Conservation (phyloP, 2,329 filamentous ascomycete species). For the Bipolaris bicolor region DNA sequence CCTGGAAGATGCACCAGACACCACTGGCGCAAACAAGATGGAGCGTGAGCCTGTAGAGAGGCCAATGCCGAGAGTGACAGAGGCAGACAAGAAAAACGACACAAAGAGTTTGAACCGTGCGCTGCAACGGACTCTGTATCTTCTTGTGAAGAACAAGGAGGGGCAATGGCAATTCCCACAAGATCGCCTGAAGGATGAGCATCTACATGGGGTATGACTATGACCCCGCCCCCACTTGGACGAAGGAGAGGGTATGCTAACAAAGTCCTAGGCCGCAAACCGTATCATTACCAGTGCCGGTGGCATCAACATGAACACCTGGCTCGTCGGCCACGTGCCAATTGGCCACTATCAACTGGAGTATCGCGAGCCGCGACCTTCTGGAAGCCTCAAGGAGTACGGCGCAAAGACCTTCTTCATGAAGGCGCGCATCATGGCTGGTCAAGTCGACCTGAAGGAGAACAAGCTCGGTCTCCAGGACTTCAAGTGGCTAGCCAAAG, state of each 20-base stretch:
- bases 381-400: conserved; percentile 50
- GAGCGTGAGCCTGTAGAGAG: conserved; percentile 71
- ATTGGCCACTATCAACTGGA: conserved; percentile 76
- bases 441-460: conserved; percentile 79
- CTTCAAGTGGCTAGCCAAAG: conserved; percentile 90
- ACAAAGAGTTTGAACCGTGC: conserved; percentile 77
- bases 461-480: conserved; percentile 77
- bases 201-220: conserved; percentile 80
- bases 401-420: conserved; percentile 93
- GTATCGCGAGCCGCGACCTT: conserved; percentile 50
- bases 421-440: conserved; percentile 95
- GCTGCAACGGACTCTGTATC: conserved; percentile 82
- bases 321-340: conserved; percentile 90
- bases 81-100: conserved; percentile 79
- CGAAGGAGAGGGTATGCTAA: conserved; percentile 16
- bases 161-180: conserved; percentile 83
- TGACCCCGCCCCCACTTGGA: conserved; percentile 37
- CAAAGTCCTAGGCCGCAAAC: conserved; percentile 72
- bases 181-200: conserved; percentile 73
- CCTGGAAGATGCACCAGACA: conserved; percentile 48
- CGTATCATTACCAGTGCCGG: conserved; percentile 77
- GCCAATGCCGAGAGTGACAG: conserved; percentile 72
- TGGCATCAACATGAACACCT: conserved; percentile 97
- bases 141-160: conserved; percentile 76
- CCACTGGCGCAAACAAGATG: conserved; percentile 35